Evolutionary conservation across 148 eudicot species (phyloP), one percentile per base, ranked within the genome.

Genomic region (Rhododendron ferrugineum): DNA sequence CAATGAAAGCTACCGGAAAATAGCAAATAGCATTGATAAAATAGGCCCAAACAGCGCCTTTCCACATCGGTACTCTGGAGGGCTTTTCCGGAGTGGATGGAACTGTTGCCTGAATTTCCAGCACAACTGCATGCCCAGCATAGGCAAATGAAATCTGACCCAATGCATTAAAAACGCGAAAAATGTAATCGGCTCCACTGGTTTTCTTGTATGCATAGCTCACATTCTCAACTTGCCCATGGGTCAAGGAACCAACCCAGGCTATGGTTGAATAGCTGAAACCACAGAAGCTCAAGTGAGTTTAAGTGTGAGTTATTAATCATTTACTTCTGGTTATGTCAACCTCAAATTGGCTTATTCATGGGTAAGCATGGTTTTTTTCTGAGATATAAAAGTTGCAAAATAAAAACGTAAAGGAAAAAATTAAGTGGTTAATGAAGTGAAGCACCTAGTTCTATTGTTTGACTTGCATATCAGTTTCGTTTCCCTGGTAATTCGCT

Each of bases 181-280:
- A 96, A 82, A 94, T 90, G 49, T 75, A 88, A 52, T 96, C 98
- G 0, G 87, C 86, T 9, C 83, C 49, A 88, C 93, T 91, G 2
- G 96, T 95, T 11, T 91, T 84, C 87, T 93, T 94, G 93, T 95
- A 95, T 0, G 85, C 91, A 64, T 96, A 96, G 87, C 90, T 96
- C 83, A 96, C 97, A 32, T 94, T 81, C 85, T 91, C 89, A 20
- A 91, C 83, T 34, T 86, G 91, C 10, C 99, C 99, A 52, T 78
- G 86, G 68, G 90, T 85, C 88, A 93, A 70, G 89, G 93, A 92
- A 0, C 94, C 99, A 34, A 85, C 97, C 99, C 98, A 96, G 1
- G 99, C 99, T 88, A 96, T 95, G 26, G 96, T 91, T 56, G 99
- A 96, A 83, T 95, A 96, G 79, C 99, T 96, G 92, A 91, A 91